phyloP scores from a whole-genome alignment of 2,329 filamentous ascomycete genomes.

The Apiospora koreana region DNA sequence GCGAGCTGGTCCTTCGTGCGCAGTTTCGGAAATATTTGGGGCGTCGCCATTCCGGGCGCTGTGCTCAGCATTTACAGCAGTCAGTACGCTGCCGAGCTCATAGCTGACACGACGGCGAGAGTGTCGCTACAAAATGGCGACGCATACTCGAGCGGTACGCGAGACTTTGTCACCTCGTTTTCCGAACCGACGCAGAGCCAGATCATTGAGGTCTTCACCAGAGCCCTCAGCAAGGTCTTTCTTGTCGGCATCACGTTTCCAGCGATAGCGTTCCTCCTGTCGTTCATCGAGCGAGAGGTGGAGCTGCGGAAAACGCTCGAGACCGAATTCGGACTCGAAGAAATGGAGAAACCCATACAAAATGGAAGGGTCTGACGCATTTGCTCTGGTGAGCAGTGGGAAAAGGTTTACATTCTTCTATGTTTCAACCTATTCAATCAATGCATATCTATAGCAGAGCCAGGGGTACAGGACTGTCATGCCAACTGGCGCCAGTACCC shows the following conservation, averaged over 20 bases:
- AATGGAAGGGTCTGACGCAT: too few relatives aligned
- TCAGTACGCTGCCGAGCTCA: not conserved
- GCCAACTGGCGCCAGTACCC: too few relatives aligned
- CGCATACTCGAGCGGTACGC: not conserved
- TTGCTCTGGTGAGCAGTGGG: too few relatives aligned
- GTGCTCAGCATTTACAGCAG: slow-evolving; percentile 32
- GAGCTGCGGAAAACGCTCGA: not conserved
- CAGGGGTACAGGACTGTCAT: too few relatives aligned
- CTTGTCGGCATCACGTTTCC: not conserved
- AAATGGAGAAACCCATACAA: not conserved
- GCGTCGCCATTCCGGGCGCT: slow-evolving; percentile 40
- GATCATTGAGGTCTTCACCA: not conserved
- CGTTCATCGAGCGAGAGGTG: not conserved
- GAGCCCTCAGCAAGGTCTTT: not conserved
- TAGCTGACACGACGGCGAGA: not conserved
- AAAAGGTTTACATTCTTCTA: too few relatives aligned
- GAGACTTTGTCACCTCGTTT: not conserved
- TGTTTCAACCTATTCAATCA: too few relatives aligned
- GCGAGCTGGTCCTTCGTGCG: slow-evolving; percentile 42
- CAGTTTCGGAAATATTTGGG: slow-evolving; percentile 41
- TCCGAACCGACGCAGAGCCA: not conserved
- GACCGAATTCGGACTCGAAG: not conserved
- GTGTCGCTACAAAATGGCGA: not conserved
- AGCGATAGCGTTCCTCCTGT: not conserved
- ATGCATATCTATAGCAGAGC: too few relatives aligned